Evolutionary conservation across 208 protist species (phyloP).

Genomic region (Willaertia magna): DNA sequence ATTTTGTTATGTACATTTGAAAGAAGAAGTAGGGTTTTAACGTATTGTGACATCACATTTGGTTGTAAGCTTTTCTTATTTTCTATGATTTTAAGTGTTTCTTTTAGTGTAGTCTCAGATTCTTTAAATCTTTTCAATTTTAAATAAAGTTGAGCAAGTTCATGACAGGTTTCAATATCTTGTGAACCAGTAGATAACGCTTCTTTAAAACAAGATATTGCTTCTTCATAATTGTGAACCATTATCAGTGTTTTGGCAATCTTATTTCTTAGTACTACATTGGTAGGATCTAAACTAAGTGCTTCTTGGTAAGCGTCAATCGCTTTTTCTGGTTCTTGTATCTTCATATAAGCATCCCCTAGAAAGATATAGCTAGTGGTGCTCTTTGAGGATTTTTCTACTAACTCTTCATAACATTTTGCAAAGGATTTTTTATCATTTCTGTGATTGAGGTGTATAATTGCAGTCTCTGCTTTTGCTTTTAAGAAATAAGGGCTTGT

Average conservation of each 20-base stretch:
- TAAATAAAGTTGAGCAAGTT: slow-evolving; percentile 74
- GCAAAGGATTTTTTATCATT: slow-evolving; percentile 59
- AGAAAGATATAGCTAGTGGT: slow-evolving; percentile 58
- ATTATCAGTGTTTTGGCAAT: slow-evolving; percentile 76
- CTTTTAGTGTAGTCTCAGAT: slow-evolving; percentile 44
- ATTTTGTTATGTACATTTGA: slow-evolving; percentile 34
- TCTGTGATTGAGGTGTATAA: slow-evolving; percentile 61
- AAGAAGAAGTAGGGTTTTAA: slow-evolving; percentile 65
- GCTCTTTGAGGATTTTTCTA: slow-evolving; percentile 47
- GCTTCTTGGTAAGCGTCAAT: slow-evolving; percentile 71
- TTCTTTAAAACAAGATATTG: slow-evolving; percentile 69
- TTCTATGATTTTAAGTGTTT: slow-evolving; percentile 39
- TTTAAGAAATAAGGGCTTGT: slow-evolving; percentile 54
- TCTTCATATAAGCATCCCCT: slow-evolving; percentile 63
- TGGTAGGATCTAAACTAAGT: slow-evolving; percentile 50
- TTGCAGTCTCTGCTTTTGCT: slow-evolving; percentile 64
- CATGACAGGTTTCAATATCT: slow-evolving; percentile 57
- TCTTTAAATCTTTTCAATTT: slow-evolving; percentile 49
- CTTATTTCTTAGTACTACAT: slow-evolving; percentile 58
- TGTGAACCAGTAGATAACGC: slow-evolving; percentile 49
- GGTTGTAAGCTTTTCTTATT: slow-evolving; percentile 33
- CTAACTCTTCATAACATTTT: slow-evolving; percentile 70
- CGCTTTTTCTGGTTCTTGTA: slow-evolving; percentile 71
- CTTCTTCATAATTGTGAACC: slow-evolving; percentile 77
- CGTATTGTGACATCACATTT: slow-evolving; percentile 41